These are phyloP conservation scores for Glycine tomentella DNA, from an alignment of 306 rosid species.

Conservation along the genomic window DNA sequence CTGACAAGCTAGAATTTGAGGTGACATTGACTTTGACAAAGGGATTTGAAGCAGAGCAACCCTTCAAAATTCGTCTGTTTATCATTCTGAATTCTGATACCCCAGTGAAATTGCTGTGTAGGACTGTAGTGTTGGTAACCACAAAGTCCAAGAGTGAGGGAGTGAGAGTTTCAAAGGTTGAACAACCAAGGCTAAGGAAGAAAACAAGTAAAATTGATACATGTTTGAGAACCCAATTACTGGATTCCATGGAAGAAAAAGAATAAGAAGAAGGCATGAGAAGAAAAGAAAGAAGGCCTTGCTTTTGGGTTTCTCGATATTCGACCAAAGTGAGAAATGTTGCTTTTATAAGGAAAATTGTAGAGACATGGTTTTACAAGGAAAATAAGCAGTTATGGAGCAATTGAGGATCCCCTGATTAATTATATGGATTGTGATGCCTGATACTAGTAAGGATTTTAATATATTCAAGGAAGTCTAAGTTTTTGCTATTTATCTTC, in stretches of 20 bases:
- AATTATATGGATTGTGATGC: no score
- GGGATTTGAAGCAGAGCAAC: slow-evolving; percentile 52
- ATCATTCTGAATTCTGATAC: slow-evolving; percentile 70
- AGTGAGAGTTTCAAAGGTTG: slow-evolving; percentile 11
- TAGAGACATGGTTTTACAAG: no score
- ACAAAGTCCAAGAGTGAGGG: slow-evolving; percentile 46
- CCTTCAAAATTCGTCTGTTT: slow-evolving; percentile 58
- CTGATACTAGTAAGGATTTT: no score
- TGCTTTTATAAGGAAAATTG: no score
- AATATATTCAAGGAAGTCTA: no score
- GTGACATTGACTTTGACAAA: slow-evolving; percentile 46
- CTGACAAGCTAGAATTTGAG: slow-evolving; percentile 47
- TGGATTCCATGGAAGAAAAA: slow-evolving; percentile 39
- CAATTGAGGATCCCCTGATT: no score
- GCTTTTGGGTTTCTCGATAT: no score
- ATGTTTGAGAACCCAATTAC: neutral
- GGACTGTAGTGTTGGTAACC: slow-evolving; percentile 43
- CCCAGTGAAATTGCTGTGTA: slow-evolving; percentile 68
- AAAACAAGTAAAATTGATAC: slow-evolving; percentile 12
- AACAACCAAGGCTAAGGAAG: neutral
- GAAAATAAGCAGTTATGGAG: no score
- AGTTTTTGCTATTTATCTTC: no score
- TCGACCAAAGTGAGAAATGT: no score
- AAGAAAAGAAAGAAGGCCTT: no score
- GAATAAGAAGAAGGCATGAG: no score